Evolutionary conservation across 371 early-diverging fungal species (phyloP).

Genomic region (Apophysomyces variabilis): DNA sequence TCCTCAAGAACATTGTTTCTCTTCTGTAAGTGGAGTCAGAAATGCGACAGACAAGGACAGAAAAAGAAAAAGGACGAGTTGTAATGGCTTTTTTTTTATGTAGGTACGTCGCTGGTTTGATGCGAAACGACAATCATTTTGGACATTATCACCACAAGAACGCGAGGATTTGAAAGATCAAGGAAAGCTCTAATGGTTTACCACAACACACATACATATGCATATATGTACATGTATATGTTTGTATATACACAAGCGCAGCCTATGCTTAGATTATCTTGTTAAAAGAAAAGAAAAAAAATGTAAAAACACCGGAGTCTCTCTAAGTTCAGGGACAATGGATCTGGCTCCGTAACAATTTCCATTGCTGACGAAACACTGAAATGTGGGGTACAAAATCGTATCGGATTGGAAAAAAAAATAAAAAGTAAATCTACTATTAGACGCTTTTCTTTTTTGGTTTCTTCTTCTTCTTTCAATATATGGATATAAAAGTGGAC

Average conservation of each 20-base stretch:
- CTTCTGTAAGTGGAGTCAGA: slow-evolving; percentile 35
- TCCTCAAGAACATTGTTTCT: slow-evolving; percentile 48
- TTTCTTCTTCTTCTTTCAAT: neutral
- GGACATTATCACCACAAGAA: slow-evolving; percentile 48
- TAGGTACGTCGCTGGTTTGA: slow-evolving; percentile 54
- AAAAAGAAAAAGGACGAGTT: neutral
- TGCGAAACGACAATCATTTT: slow-evolving; percentile 39
- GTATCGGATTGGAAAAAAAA: too few species aligned
- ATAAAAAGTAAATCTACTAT: too few species aligned
- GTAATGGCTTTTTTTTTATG: neutral
- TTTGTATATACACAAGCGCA: too few species aligned
- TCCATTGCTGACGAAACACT: too few species aligned
- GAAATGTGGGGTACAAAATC: too few species aligned
- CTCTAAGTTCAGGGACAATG: too few species aligned
- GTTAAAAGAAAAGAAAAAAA: neutral
- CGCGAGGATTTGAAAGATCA: slow-evolving; percentile 45
- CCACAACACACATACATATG: neutral
- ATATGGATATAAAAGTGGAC: neutral
- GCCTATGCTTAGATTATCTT: neutral
- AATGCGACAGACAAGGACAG: too few species aligned
- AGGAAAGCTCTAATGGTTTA: slow-evolving; percentile 35
- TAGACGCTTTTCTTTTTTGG: neutral
- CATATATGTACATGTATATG: too few species aligned
- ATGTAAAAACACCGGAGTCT: neutral
- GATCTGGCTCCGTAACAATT: too few species aligned